phyloP scores from a whole-genome alignment of 495 filamentous ascomycete species.

The Aspergillus haitiensis region DNA sequence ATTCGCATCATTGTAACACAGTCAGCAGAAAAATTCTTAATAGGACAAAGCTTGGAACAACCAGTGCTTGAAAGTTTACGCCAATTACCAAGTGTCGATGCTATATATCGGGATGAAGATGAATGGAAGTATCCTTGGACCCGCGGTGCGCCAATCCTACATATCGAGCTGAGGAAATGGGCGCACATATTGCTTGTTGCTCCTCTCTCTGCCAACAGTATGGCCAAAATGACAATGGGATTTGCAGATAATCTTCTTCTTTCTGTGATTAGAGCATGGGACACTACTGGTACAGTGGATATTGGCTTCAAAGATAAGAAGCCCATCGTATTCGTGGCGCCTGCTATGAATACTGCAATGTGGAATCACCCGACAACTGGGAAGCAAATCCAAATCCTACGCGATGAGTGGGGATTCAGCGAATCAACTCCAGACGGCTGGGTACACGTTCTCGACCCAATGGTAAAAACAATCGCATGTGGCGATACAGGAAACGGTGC shows the following conservation, averaged over 20 bases:
- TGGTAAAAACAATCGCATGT: constrained; percentile 74
- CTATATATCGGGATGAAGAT: constrained; percentile 71
- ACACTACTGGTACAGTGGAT: constrained; percentile 65
- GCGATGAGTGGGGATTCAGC: constrained; percentile 67
- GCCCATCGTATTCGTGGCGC: constrained; percentile 43
- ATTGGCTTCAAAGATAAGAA: constrained; percentile 25
- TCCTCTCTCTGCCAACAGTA: constrained; percentile 73
- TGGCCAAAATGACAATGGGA: constrained; percentile 75
- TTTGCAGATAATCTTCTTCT: constrained; percentile 67
- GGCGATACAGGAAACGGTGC: constrained; percentile 76
- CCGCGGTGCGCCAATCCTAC: constrained; percentile 61
- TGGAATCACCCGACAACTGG: constrained; percentile 80
- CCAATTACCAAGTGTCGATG: constrained; percentile 61
- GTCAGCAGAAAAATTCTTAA: constrained; percentile 69
- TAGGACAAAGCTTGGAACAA: constrained; percentile 67
- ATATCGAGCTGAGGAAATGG: constrained; percentile 83
- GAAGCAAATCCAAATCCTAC: constrained; percentile 65
- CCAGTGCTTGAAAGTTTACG: constrained; percentile 56
- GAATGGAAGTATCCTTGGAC: constrained; percentile 79
- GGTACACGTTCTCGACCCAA: constrained; percentile 70
- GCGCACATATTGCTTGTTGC: constrained; percentile 79
- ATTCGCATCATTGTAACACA: constrained; percentile 78
- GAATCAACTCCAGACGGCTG: constrained; percentile 56
- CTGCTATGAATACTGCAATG: constrained; percentile 89
- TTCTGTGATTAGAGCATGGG: constrained; percentile 84